These are phyloP conservation scores for Penicillium sp. DNA, from an alignment of 2,329 filamentous ascomycete genomes.

Conservation along the genomic window DNA sequence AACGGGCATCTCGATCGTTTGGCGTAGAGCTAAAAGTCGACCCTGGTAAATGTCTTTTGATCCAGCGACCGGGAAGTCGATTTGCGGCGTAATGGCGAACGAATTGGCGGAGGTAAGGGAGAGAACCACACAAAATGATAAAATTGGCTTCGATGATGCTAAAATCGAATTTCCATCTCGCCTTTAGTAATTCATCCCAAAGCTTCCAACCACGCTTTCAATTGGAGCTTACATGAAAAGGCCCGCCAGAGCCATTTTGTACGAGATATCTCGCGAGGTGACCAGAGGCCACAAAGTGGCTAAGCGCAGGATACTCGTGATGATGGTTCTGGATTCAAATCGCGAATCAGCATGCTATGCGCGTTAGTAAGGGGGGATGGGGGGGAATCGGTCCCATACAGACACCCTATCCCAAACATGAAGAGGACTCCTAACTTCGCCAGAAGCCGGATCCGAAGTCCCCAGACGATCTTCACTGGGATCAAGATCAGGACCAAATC, in stretches of 20 bases:
- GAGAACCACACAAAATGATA: neutral
- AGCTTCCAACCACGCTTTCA: neutral
- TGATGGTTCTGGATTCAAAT: constrained; percentile 12
- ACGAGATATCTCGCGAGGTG: constrained; percentile 15
- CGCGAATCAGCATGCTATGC: too few relatives aligned
- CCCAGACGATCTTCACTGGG: constrained; percentile 15
- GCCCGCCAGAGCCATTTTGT: constrained; percentile 15
- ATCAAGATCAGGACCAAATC: constrained; percentile 23
- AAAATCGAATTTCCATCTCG: neutral
- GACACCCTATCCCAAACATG: constrained; percentile 19
- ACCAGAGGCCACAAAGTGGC: constrained; percentile 23
- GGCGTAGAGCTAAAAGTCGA: neutral
- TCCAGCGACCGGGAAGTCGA: neutral
- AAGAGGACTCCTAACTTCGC: constrained; percentile 18
- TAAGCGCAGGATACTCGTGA: constrained; percentile 23
- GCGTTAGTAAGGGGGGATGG: too few relatives aligned
- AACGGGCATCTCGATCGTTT: neutral
- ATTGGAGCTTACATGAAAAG: constrained; percentile 9
- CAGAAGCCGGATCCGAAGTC: constrained; percentile 10
- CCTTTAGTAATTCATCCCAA: neutral
- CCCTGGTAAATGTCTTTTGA: neutral
- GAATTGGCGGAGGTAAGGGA: neutral
- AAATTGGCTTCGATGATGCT: constrained; percentile 3
- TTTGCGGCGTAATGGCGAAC: neutral
- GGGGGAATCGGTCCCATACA: constrained; percentile 7